A percentile compares a stretch with the other conserved stretches of the same genome.
Evolutionary conservation across 305 asterid species (phyloP).

Genomic region (Caryopteris hybrid): DNA sequence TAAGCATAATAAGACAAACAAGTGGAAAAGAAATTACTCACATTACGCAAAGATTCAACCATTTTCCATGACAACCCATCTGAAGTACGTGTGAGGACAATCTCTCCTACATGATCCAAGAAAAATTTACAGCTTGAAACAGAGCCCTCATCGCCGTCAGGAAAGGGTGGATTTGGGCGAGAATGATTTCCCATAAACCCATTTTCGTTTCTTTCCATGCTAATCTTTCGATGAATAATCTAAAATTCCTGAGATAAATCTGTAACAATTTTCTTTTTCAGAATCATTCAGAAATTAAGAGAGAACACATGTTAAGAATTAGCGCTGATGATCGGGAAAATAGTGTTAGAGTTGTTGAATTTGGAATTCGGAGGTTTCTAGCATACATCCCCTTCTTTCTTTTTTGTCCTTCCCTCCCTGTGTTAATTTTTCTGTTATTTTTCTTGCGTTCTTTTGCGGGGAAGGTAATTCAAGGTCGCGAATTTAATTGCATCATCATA

Average conservation of each 20-base stretch:
- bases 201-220: slow-evolving; percentile 48
- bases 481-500: too few relatives aligned
- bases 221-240: neutral
- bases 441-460: neutral
- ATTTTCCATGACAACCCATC: slow-evolving; percentile 71
- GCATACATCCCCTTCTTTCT: neutral
- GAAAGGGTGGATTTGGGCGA: slow-evolving; percentile 28
- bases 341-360: neutral
- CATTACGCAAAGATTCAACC: slow-evolving; percentile 40
- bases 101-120: slow-evolving; percentile 65
- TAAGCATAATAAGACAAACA: neutral
- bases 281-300: slow-evolving; percentile 6
- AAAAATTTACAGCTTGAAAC: slow-evolving; percentile 48
- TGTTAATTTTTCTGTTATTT: neutral
- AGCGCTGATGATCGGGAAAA: neutral
- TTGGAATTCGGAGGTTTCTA: slow-evolving; percentile 14
- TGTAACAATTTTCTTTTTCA: neutral
- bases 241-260: slow-evolving; percentile 17
- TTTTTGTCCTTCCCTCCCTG: neutral
- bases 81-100: slow-evolving; percentile 50
- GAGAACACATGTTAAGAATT: neutral
- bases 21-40: slow-evolving; percentile 27
- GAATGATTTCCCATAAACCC: slow-evolving; percentile 32
- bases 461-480: too few relatives aligned
- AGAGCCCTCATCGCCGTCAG: slow-evolving; percentile 28